phyloP scores from a whole-genome alignment of 768 basidiomycete genomes.

The Rhizopogon roseolus region DNA sequence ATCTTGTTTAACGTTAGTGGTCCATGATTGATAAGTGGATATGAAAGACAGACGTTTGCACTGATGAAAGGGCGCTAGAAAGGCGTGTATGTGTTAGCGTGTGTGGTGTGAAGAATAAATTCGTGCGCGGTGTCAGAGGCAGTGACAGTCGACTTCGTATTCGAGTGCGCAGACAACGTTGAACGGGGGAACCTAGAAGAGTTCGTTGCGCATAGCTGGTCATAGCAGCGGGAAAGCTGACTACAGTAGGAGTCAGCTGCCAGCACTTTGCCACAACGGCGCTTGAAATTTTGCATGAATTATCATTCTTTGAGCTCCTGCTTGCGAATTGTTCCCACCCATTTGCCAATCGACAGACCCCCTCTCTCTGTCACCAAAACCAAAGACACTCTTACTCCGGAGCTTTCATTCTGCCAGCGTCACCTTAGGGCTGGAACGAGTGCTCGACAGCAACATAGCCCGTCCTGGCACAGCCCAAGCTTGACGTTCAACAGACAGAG shows the following conservation, averaged over 20 bases:
- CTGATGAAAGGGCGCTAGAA: not conserved
- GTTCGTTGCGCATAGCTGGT: not conserved
- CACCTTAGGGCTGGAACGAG: not conserved
- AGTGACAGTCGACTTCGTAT: not conserved
- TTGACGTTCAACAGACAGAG: too few species aligned
- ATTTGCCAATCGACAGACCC: not conserved
- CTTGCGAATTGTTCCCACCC: not conserved
- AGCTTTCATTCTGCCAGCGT: not conserved
- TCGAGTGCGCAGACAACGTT: not conserved
- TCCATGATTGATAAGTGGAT: not conserved
- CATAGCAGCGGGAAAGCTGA: not conserved
- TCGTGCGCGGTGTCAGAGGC: not conserved
- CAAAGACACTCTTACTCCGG: not conserved
- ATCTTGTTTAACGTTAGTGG: slow-evolving; percentile 20
- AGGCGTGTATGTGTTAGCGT: not conserved
- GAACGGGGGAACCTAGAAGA: not conserved
- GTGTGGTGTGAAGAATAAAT: not conserved
- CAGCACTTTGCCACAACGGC: not conserved
- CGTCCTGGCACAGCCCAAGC: not conserved
- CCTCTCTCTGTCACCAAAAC: not conserved
- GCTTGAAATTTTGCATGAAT: not conserved
- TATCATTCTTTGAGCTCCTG: not conserved
- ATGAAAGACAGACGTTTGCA: slow-evolving; percentile 3
- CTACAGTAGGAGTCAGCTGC: not conserved
- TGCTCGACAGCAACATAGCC: not conserved